A percentile compares a stretch with the other conserved stretches of the same genome.
These are phyloP conservation scores for Aureobasidium lini DNA, from an alignment of 2,329 filamentous ascomycete genomes.

Conservation along the genomic window DNA sequence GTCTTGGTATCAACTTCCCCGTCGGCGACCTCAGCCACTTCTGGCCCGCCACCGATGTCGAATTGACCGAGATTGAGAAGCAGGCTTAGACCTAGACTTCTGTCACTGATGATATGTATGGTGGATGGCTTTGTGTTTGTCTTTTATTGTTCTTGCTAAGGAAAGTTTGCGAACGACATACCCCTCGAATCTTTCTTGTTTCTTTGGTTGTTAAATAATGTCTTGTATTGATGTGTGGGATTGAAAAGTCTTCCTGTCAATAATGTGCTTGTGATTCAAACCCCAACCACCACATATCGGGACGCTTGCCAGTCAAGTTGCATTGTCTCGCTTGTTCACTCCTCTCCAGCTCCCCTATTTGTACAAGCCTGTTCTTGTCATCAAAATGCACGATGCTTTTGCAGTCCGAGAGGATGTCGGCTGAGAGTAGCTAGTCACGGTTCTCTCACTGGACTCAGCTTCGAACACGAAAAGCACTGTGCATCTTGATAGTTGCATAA, in stretches of 20 bases:
- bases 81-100: slow-evolving; percentile 14
- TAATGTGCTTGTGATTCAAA: too few relatives aligned
- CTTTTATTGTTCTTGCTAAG: background rate
- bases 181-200: background rate
- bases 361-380: too few relatives aligned
- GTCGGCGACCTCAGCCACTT: slow-evolving; percentile 46
- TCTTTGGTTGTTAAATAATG: background rate
- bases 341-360: too few relatives aligned
- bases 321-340: too few relatives aligned
- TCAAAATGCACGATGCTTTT: too few relatives aligned
- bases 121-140: background rate
- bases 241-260: background rate
- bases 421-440: too few relatives aligned
- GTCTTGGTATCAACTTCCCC: slow-evolving; percentile 41
- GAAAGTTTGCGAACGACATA: background rate
- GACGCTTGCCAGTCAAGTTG: too few relatives aligned
- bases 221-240: background rate
- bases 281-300: too few relatives aligned
- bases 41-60: slow-evolving; percentile 30
- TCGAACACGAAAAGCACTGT: too few relatives aligned
- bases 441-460: too few relatives aligned
- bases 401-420: too few relatives aligned
- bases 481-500: too few relatives aligned
- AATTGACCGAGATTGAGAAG: slow-evolving; percentile 20
- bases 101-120: background rate